Conservation (phyloP, 495 filamentous ascomycete species). For the Daldinia vernicosa region DNA sequence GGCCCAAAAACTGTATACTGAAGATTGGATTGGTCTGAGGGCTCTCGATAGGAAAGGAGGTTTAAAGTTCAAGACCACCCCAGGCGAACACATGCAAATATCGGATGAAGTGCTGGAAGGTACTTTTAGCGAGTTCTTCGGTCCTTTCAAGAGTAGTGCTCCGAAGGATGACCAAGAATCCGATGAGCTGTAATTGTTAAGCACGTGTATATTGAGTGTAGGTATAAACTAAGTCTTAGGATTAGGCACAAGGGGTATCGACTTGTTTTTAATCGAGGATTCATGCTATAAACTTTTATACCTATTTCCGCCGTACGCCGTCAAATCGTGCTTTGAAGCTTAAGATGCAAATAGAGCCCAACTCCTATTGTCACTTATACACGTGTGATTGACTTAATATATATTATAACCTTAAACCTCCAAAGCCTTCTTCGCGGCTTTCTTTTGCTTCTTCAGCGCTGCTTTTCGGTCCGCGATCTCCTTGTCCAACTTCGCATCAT, state of each 20-base stretch:
- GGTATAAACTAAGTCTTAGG: conserved; percentile 23
- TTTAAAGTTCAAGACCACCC: conserved; percentile 73
- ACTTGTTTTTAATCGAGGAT: conserved; percentile 16
- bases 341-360: conserved; percentile 44
- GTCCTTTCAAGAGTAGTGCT: conserved; percentile 54
- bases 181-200: conserved; percentile 41
- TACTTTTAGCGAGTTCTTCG: conserved; percentile 78
- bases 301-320: conserved; percentile 27
- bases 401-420: conserved; percentile 38
- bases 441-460: conserved; percentile 65
- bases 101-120: conserved; percentile 70
- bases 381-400: conserved; percentile 10
- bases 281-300: conserved; percentile 21
- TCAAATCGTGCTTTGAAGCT: conserved; percentile 26
- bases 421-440: conserved; percentile 67
- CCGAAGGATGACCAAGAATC: conserved; percentile 22
- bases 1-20: conserved; percentile 78
- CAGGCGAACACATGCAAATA: conserved; percentile 87
- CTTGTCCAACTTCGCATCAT: conserved; percentile 66
- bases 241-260: conserved; percentile 19
- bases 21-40: conserved; percentile 95
- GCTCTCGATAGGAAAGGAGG: conserved; percentile 80
- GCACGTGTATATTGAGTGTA: conserved; percentile 13
- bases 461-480: conserved; percentile 68
- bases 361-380: conserved; percentile 38